Percentiles rank a stretch among this genome's conserved stretches.
phyloP scores from a whole-genome alignment of 306 rosid species.

The Hylodesmum podocarpum region DNA sequence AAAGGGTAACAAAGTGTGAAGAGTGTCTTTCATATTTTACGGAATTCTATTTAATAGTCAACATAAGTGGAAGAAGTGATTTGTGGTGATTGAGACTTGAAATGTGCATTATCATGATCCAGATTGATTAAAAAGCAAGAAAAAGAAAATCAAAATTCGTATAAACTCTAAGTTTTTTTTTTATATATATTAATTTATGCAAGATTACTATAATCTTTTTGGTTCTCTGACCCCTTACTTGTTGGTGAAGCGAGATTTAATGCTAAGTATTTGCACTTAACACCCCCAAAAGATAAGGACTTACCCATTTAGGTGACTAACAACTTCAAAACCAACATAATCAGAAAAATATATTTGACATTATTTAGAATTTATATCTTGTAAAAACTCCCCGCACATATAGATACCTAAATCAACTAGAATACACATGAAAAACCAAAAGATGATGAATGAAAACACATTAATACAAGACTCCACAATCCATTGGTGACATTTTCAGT shows the following conservation, averaged over 20 bases:
- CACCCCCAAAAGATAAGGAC: background rate
- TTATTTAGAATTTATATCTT: background rate
- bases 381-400: too few relatives aligned
- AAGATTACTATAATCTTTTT: background rate
- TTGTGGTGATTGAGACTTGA: background rate
- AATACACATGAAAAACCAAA: slow-evolving; percentile 4
- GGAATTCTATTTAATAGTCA: background rate
- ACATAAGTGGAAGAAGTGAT: background rate
- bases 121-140: background rate
- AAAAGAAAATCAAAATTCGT: background rate
- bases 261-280: background rate
- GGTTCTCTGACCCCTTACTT: background rate
- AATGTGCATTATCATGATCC: background rate
- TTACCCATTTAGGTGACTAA: background rate
- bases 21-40: background rate
- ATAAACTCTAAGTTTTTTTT: background rate
- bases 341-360: background rate
- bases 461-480: background rate
- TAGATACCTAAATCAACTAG: slow-evolving; percentile 21
- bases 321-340: background rate
- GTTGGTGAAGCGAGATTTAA: background rate
- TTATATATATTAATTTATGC: background rate
- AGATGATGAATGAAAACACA: background rate
- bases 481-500: background rate
- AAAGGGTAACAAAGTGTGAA: background rate